These are phyloP conservation scores for Claviceps paspali DNA, from an alignment of 2,329 filamentous ascomycete species.

Conservation along the genomic window DNA sequence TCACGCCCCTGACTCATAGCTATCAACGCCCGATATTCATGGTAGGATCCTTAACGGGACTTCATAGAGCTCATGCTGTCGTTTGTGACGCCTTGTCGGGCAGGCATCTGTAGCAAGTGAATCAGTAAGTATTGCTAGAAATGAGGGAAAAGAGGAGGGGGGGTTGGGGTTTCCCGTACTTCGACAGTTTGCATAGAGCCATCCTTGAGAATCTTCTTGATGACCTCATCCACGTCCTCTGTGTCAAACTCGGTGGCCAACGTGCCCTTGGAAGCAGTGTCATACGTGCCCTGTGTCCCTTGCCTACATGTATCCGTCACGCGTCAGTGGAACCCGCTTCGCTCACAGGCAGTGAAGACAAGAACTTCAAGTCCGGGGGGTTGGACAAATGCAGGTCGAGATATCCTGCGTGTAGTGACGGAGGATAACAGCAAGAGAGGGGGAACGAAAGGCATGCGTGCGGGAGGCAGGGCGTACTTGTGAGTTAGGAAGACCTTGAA, in stretches of 20 bases:
- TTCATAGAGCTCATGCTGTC: slow-evolving; percentile 31
- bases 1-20: not conserved
- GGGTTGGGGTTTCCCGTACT: slow-evolving; percentile 20
- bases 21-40: not conserved
- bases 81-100: slow-evolving; percentile 37
- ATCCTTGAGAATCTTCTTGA: slow-evolving; percentile 66
- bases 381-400: too few relatives aligned
- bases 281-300: slow-evolving; percentile 65
- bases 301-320: too few relatives aligned
- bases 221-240: slow-evolving; percentile 59
- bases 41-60: slow-evolving; percentile 19
- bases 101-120: slow-evolving; percentile 27
- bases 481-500: slow-evolving; percentile 87
- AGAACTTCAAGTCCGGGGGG: too few relatives aligned
- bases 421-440: not conserved
- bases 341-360: too few relatives aligned
- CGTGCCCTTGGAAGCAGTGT: slow-evolving; percentile 57
- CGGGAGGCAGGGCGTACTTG: slow-evolving; percentile 71
- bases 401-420: too few relatives aligned
- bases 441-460: slow-evolving; percentile 45
- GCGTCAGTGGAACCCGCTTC: too few relatives aligned
- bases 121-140: not conserved
- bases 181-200: slow-evolving; percentile 51
- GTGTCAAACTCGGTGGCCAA: slow-evolving; percentile 85
- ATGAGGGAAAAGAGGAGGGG: slow-evolving; percentile 3